Conservation (phyloP, 192 early-diverging fungal genomes). For the Backusella circina region DNA sequence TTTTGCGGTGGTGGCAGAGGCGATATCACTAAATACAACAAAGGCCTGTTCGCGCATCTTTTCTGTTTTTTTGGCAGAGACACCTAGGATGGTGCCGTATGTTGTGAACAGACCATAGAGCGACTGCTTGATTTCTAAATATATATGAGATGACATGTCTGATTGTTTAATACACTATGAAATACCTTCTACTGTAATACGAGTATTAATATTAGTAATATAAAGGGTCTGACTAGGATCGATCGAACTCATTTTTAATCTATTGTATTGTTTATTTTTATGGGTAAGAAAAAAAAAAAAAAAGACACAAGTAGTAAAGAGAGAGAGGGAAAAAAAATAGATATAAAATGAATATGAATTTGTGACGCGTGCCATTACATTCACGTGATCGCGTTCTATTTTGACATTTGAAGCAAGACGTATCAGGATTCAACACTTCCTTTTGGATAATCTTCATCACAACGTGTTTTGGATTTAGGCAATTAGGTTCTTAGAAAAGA, state of each 20-base stretch:
- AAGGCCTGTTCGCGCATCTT: slow-evolving; percentile 95
- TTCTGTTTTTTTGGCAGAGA: slow-evolving; percentile 77
- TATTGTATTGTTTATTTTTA: not conserved
- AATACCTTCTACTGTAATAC: slow-evolving; percentile 69
- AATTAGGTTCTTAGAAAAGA: too few relatives aligned
- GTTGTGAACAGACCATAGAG: slow-evolving; percentile 85
- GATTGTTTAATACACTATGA: not conserved
- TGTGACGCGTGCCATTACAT: too few relatives aligned
- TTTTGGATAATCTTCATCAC: too few relatives aligned
- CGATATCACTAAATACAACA: slow-evolving; percentile 83
- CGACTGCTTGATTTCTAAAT: slow-evolving; percentile 59
- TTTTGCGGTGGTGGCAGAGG: slow-evolving; percentile 81
- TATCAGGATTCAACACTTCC: too few relatives aligned
- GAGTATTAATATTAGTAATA: slow-evolving; percentile 68
- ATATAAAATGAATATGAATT: too few relatives aligned
- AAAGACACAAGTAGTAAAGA: not conserved
- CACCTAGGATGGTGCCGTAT: slow-evolving; percentile 84
- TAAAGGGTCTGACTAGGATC: slow-evolving; percentile 86
- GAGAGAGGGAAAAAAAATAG: not conserved
- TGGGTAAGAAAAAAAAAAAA: too few relatives aligned
- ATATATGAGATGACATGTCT: not conserved
- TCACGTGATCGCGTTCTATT: too few relatives aligned
- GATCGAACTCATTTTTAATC: not conserved
- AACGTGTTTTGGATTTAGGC: too few relatives aligned
- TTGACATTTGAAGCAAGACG: too few relatives aligned